phyloP scores from a whole-genome alignment of 441 rosid genomes.

The Omphalea diandra region DNA sequence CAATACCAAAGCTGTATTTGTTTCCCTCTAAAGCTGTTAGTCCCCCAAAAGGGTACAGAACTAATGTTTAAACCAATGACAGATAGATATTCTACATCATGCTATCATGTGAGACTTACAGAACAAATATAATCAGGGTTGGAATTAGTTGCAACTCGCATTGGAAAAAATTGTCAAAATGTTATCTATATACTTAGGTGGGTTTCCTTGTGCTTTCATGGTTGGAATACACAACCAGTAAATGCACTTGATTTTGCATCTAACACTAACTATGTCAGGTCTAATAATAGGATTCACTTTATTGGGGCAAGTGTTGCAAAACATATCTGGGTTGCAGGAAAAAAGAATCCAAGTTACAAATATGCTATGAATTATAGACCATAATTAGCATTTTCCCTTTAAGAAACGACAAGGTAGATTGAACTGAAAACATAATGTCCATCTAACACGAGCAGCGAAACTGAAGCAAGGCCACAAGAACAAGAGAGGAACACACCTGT shows the following conservation, averaged over 20 bases:
- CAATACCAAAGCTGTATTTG: neutral
- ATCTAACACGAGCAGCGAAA: neutral
- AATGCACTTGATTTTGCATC: neutral
- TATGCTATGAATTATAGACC: neutral
- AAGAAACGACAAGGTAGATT: neutral
- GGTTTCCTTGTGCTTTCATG: neutral
- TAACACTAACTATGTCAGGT: neutral
- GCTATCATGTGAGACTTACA: no score
- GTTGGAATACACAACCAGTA: neutral
- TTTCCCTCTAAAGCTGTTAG: neutral
- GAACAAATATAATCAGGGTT: neutral
- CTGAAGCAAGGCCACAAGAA: neutral
- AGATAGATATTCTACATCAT: neutral
- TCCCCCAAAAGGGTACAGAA: neutral
- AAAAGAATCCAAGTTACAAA: neutral
- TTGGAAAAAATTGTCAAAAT: neutral
- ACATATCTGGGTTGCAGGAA: neutral
- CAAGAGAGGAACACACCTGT: constrained; percentile 48
- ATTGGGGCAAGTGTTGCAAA: neutral
- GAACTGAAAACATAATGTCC: neutral
- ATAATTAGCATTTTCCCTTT: neutral
- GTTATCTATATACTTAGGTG: neutral
- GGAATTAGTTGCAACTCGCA: neutral
- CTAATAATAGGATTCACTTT: neutral
- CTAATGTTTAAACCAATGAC: neutral